Conservation (phyloP, 1,139 yeast species). For the Protomyces inouyei region DNA sequence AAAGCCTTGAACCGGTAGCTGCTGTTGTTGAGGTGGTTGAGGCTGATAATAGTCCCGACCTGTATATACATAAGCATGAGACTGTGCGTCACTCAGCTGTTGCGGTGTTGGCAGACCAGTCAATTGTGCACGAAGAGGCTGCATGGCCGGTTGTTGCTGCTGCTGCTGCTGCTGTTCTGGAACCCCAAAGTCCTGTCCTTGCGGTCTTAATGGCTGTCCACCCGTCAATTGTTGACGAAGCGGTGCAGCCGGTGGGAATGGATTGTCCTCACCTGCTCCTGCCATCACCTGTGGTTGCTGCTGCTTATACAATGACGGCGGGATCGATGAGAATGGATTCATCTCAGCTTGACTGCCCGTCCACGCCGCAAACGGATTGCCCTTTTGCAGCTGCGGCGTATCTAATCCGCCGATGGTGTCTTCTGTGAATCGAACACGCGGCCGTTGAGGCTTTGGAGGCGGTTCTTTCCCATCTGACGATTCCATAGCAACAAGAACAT, state of each 20-base stretch:
- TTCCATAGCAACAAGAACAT: constrained; percentile 34
- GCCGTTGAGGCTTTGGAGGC: constrained; percentile 51
- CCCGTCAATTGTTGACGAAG: constrained; percentile 36
- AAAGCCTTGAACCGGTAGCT: constrained; percentile 26
- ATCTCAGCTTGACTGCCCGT: constrained; percentile 43
- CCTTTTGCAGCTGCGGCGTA: constrained; percentile 45
- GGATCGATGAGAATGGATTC: constrained; percentile 29
- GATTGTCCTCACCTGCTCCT: constrained; percentile 22
- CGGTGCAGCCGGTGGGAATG: constrained; percentile 32
- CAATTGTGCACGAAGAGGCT: constrained; percentile 35
- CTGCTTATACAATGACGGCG: constrained; percentile 18
- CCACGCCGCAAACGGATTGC: constrained; percentile 29
- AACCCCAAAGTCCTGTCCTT: constrained; percentile 35
- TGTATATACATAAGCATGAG: constrained; percentile 15
- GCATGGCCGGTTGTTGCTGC: constrained; percentile 22
- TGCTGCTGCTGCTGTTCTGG: constrained; percentile 35
- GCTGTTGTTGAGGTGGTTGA: constrained; percentile 26
- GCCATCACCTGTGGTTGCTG: constrained; percentile 29
- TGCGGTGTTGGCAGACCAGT: constrained; percentile 35
- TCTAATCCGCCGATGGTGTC: constrained; percentile 49
- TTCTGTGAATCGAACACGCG: constrained; percentile 44
- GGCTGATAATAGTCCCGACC: neutral
- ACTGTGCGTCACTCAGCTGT: constrained; percentile 29
- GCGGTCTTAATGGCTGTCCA: constrained; percentile 33
- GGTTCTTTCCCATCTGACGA: constrained; percentile 49